Evolutionary conservation across 805 yeast genomes (phyloP).

Genomic region (Metschnikowia santaceciliae): DNA sequence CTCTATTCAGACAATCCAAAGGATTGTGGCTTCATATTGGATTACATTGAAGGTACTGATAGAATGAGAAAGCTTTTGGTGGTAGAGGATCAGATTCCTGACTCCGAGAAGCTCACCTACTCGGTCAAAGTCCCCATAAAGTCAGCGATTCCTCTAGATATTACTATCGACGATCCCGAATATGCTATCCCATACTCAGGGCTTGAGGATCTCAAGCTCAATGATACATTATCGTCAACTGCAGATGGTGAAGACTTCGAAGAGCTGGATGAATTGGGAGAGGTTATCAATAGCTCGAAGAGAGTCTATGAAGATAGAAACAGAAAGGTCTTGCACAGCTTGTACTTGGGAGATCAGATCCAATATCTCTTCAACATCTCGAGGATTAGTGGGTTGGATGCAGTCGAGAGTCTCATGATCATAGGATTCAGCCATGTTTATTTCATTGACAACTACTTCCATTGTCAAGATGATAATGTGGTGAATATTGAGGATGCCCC

Average conservation of each 20-base stretch:
- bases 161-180: constrained; percentile 16
- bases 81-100: constrained; percentile 47
- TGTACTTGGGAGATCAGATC: constrained; percentile 68
- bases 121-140: constrained; percentile 38
- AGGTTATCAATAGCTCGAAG: constrained; percentile 9
- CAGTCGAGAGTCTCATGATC: constrained; percentile 71
- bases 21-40: constrained; percentile 47
- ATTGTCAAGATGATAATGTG: constrained; percentile 47
- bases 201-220: constrained; percentile 25
- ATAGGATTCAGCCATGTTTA: constrained; percentile 64
- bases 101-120: constrained; percentile 42
- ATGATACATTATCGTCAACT: constrained; percentile 12
- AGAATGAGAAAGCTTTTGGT: constrained; percentile 62
- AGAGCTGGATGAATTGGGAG: constrained; percentile 17
- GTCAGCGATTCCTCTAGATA: constrained; percentile 17
- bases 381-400: constrained; percentile 70
- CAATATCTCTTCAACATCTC: constrained; percentile 72
- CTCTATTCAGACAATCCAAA: constrained; percentile 19
- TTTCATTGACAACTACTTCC: constrained; percentile 66
- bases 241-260: constrained; percentile 23
- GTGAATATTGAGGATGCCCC: constrained; percentile 69
- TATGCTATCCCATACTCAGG: constrained; percentile 13
- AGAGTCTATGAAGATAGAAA: constrained; percentile 58
- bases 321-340: constrained; percentile 65
- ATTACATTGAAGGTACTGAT: constrained; percentile 65